Base-by-base conservation (phyloP, 2,329 filamentous ascomycete genomes). In the Gaeumannomyces sp. region DNA sequence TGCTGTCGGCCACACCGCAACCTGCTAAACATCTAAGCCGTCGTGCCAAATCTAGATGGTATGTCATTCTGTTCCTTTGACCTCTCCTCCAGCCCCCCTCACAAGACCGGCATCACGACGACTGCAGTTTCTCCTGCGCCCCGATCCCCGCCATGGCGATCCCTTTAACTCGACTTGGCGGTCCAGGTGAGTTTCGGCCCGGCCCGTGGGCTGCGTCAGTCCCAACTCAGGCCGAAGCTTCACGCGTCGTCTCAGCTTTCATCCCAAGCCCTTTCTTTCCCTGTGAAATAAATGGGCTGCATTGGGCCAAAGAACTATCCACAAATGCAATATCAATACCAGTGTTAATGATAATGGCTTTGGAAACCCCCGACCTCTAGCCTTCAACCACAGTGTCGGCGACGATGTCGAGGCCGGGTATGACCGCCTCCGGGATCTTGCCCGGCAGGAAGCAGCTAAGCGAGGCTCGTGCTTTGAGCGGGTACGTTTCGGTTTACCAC, bases 381-480 rank as follows among this genome's bases (percentile, higher is more conserved):
- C 89, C 76, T 92, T 94, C 80, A 91, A 89, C 77, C 89, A 92
- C 75, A 83, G 83, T 66, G 82, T 88, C 70, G 86, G 85, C 73
- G 80, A 80, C 70, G 83, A 88, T 66, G 82, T 86, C 64, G 93
- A 98, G 80, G 86, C 83, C 70, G 93, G 98, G 79, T 98, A 98
- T 77, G 93, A 98, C 75, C 90, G 92, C 64, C 85, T 98, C 59
- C 92, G 95, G 72, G 88, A 89, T 70, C 83, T 93, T 25, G 95
- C 94, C 25, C 88, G 91, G 68, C 83, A 87, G 71, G 93, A 97
- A 81, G 92, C 90, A 66, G 80, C 83, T 63, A 92, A 95, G 79
- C 90, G 92, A 70, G 86, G 86, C 68, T 83, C 85, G 63, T 96
- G 91, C 79, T 93, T 93, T 73, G 86, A 92, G 68, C 82, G 83